A percentile compares a stretch with the other conserved stretches of the same genome.
These are phyloP conservation scores for Tetrapisispora fleetii DNA, from an alignment of 805 yeast species.

Conservation along the genomic window DNA sequence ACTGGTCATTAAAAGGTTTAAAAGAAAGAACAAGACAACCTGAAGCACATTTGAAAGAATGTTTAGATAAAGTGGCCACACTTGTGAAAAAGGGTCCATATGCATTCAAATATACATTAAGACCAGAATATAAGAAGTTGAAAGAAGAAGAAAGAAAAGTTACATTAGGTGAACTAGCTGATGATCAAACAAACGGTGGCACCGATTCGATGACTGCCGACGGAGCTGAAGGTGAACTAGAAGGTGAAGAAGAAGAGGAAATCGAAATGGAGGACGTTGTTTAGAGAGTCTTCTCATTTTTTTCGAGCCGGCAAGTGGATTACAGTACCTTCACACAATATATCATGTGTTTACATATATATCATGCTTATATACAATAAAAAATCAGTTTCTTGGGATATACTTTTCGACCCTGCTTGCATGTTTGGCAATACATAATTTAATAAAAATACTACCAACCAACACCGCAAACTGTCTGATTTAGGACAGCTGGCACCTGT, in stretches of 20 bases:
- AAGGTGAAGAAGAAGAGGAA: constrained; percentile 59
- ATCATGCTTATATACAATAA: background rate
- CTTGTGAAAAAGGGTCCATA: constrained; percentile 93
- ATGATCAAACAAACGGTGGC: constrained; percentile 13
- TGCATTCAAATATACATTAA: constrained; percentile 81
- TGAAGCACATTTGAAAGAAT: constrained; percentile 83
- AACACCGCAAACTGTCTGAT: too few relatives aligned
- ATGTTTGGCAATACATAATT: too few relatives aligned
- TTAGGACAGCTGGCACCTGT: too few relatives aligned
- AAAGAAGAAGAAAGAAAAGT: constrained; percentile 68
- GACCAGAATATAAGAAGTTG: constrained; percentile 79
- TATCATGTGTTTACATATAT: too few relatives aligned
- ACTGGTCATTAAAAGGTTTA: constrained; percentile 91
- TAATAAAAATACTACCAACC: too few relatives aligned
- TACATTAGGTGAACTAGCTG: constrained; percentile 43
- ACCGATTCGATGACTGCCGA: background rate
- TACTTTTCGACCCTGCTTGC: too few relatives aligned
- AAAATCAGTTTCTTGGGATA: too few relatives aligned
- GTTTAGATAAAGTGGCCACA: constrained; percentile 79
- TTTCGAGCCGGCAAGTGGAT: too few relatives aligned
- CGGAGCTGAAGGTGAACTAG: constrained; percentile 28
- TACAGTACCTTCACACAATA: too few relatives aligned
- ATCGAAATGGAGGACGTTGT: constrained; percentile 70
- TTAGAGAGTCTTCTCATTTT: constrained; percentile 9
- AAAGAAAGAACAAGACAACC: constrained; percentile 94